These are phyloP conservation scores for Chiua sp. DNA, from an alignment of 1,284 basidiomycete species.

Conservation along the genomic window DNA sequence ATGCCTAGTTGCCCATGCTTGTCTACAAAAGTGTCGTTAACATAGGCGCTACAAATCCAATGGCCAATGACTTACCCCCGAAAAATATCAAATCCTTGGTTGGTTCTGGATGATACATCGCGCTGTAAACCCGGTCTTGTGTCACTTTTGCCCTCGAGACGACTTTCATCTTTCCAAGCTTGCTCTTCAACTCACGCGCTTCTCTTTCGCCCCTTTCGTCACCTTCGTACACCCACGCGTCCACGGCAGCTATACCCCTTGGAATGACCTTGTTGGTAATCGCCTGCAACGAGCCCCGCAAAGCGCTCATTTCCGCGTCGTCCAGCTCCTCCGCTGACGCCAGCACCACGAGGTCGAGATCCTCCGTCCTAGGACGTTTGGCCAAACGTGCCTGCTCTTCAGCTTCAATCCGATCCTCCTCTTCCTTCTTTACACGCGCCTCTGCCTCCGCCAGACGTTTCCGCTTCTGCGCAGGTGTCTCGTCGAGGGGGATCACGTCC, in stretches of 20 bases:
- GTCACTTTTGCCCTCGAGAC: conserved; percentile 80
- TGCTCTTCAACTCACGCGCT: conserved; percentile 56
- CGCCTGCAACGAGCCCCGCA: conserved; percentile 50
- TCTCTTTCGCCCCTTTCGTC: conserved; percentile 50
- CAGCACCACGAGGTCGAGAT: conserved; percentile 57
- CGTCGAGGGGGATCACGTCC: conserved; percentile 55
- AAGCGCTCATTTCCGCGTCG: conserved; percentile 47
- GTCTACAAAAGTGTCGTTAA: conserved; percentile 46
- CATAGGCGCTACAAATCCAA: conserved; percentile 6
- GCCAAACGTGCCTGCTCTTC: conserved; percentile 66
- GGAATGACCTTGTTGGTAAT: conserved; percentile 43
- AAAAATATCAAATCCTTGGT: conserved; percentile 82
- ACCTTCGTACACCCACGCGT: conserved; percentile 55
- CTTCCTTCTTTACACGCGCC: conserved; percentile 59
- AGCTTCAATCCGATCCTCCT: conserved; percentile 60
- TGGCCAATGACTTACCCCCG: conserved; percentile 54
- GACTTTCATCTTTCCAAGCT: conserved; percentile 59
- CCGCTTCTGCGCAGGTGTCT: conserved; percentile 64
- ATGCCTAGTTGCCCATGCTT: conserved; percentile 81
- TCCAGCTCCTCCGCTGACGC: conserved; percentile 56
- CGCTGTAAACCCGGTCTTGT: conserved; percentile 71
- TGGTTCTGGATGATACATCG: conserved; percentile 79
- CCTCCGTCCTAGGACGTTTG: conserved; percentile 68
- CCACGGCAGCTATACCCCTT: conserved; percentile 48
- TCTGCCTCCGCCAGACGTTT: conserved; percentile 62